Evolutionary conservation across 1,284 basidiomycete species (phyloP), one percentile per base, ranked within the genome.

Genomic region (Athelia psychrophila): DNA sequence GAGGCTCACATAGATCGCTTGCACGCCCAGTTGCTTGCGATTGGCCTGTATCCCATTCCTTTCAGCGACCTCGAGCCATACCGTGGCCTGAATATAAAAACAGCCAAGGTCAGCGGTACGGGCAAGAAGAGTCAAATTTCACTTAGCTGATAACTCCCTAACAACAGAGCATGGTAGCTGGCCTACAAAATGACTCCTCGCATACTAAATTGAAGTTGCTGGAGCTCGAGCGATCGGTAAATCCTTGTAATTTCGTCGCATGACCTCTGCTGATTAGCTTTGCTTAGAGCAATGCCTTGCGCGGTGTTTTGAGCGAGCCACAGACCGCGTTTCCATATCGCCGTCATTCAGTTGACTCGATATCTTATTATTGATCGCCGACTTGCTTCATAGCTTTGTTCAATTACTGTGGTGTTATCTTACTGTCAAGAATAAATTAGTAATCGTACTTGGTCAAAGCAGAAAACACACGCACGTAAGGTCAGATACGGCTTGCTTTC

Each of bases 11-110:
- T 86, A 53, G 82, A 86, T 58, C 66, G 71, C 1, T 71, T 86
- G 16, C 83, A 86, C 51, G 66, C 71, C 8, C 79, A 81, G 52
- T 58, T 86, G 9, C 61, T 77, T 4, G 60, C 68, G 68, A 64
- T 81, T 24, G 79, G 76, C 1, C 75, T 76, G 54, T 82, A 72
- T 58, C 83, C 83, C 2, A 75, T 86, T 38, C 69, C 73, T 1
- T 73, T 75, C 52, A 70, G 75, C 16, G 74, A 78, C 38, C 71
- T 86, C 13, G 77, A 81, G 23, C 75, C 75, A 0, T 82, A 79
- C 61, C 78, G 73, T 51, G 84, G 84, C 9, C 69, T 86, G 15
- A 86, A 88, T 60, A 80, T 78, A 23, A 89, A 84, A 64, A 87
- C 83, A 0, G 85, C 83, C 42, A 89, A 88, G 77, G 86, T 86